These are phyloP conservation scores for Talaromyces sp. DNA, from an alignment of 2,329 filamentous ascomycete genomes.

Conservation along the genomic window DNA sequence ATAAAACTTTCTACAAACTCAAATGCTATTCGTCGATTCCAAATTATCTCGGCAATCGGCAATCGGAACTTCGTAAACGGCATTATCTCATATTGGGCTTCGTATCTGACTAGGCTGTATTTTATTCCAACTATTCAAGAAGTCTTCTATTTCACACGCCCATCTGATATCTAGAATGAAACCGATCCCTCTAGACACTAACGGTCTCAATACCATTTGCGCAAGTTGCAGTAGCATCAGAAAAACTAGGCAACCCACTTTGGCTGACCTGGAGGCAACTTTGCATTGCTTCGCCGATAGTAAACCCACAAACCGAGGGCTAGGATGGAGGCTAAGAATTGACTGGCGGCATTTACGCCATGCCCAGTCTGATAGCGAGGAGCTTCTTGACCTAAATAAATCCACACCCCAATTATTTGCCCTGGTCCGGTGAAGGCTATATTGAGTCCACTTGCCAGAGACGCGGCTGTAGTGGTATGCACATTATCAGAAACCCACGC, in stretches of 20 bases:
- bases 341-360: slow-evolving; percentile 57
- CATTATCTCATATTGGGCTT: too few species aligned
- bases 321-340: neutral
- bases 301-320: neutral
- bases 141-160: too few species aligned
- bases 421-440: slow-evolving; percentile 57
- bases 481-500: slow-evolving; percentile 2
- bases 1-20: neutral
- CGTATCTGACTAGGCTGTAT: too few species aligned
- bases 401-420: slow-evolving; percentile 62
- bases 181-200: too few species aligned
- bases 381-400: slow-evolving; percentile 58
- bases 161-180: too few species aligned
- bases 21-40: neutral
- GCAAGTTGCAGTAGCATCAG: too few species aligned
- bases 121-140: too few species aligned
- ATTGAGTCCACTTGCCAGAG: neutral
- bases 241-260: too few species aligned
- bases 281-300: neutral
- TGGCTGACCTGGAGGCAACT: neutral
- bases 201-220: too few species aligned
- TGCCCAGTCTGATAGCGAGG: slow-evolving; percentile 68
- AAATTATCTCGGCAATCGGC: neutral
- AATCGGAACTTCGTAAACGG: neutral
- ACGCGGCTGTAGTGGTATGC: slow-evolving; percentile 40